These are phyloP conservation scores for Solanum hybrid DNA, from an alignment of 305 asterid genomes.

Conservation along the genomic window DNA sequence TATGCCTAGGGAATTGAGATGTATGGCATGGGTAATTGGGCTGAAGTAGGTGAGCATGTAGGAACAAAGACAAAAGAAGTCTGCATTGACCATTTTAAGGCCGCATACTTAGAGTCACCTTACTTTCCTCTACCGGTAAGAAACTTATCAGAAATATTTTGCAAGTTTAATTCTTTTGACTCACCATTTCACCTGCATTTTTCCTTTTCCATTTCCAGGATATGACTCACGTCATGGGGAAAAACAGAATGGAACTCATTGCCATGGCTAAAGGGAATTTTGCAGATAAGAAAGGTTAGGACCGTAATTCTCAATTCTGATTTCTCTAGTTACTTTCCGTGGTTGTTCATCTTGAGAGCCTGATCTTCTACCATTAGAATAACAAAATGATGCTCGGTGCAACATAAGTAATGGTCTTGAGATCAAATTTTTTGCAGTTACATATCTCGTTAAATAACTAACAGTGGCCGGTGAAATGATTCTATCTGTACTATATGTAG, in stretches of 20 bases:
- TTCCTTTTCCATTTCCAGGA: conserved; percentile 35
- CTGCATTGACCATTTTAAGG: conserved; percentile 60
- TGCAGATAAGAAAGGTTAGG: conserved; percentile 55
- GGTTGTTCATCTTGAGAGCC: not conserved
- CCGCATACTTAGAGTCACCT: conserved; percentile 61
- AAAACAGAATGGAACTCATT: conserved; percentile 58
- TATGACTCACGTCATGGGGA: conserved; percentile 63
- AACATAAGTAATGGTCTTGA: not conserved
- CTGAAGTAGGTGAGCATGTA: conserved; percentile 79
- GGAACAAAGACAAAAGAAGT: conserved; percentile 70
- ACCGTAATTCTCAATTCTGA: not conserved
- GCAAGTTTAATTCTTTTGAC: not conserved
- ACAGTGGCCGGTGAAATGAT: not conserved
- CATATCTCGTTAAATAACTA: not conserved
- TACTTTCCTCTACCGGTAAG: conserved; percentile 77
- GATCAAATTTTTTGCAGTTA: not conserved
- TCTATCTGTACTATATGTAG: not conserved
- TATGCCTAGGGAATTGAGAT: conserved; percentile 56
- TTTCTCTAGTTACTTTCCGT: not conserved
- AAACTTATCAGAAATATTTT: conserved; percentile 6
- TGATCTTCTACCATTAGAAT: not conserved
- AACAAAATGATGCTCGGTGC: not conserved
- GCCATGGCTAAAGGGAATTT: conserved; percentile 63
- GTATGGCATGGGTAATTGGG: conserved; percentile 87
- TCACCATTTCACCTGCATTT: not conserved